Conservation (phyloP, 2,329 filamentous ascomycete species). For the Aspergillus sp. region DNA sequence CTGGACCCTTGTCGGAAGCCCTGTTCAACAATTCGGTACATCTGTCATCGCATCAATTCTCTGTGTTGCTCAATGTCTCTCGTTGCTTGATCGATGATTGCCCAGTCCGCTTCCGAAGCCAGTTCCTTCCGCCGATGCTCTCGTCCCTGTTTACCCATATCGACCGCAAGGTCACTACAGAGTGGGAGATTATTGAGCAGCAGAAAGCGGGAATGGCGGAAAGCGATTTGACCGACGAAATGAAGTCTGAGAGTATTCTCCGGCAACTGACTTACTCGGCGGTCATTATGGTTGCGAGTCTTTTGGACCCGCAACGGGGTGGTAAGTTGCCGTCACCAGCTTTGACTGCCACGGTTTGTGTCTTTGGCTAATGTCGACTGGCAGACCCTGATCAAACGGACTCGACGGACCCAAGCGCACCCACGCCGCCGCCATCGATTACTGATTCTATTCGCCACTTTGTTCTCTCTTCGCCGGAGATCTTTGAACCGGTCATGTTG, state of each 20-base stretch:
- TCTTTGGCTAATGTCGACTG: slow-evolving; percentile 6
- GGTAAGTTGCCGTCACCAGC: slow-evolving; percentile 42
- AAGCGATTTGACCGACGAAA: slow-evolving; percentile 84
- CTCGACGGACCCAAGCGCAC: slow-evolving; percentile 24
- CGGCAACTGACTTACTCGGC: slow-evolving; percentile 88
- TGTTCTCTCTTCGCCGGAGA: slow-evolving; percentile 66
- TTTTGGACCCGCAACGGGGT: slow-evolving; percentile 67
- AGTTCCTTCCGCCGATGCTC: slow-evolving; percentile 80
- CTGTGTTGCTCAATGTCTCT: slow-evolving; percentile 83
- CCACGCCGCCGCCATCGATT: slow-evolving; percentile 39
- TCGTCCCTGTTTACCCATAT: slow-evolving; percentile 77
- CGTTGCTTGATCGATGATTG: slow-evolving; percentile 88
- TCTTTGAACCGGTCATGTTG: slow-evolving; percentile 81
- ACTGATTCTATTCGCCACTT: slow-evolving; percentile 65
- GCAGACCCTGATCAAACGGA: slow-evolving; percentile 32
- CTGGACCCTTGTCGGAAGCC: slow-evolving; percentile 73
- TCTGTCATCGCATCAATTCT: slow-evolving; percentile 86
- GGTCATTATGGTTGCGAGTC: slow-evolving; percentile 82
- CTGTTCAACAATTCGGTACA: slow-evolving; percentile 75
- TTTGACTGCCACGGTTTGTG: background rate
- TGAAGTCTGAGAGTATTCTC: slow-evolving; percentile 95
- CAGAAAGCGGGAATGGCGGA: slow-evolving; percentile 55
- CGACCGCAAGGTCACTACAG: slow-evolving; percentile 75
- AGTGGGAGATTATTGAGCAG: slow-evolving; percentile 72
- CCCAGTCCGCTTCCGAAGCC: slow-evolving; percentile 65